Base-by-base conservation (phyloP, 2,329 filamentous ascomycete species). In the Ascosphaera apis region DNA sequence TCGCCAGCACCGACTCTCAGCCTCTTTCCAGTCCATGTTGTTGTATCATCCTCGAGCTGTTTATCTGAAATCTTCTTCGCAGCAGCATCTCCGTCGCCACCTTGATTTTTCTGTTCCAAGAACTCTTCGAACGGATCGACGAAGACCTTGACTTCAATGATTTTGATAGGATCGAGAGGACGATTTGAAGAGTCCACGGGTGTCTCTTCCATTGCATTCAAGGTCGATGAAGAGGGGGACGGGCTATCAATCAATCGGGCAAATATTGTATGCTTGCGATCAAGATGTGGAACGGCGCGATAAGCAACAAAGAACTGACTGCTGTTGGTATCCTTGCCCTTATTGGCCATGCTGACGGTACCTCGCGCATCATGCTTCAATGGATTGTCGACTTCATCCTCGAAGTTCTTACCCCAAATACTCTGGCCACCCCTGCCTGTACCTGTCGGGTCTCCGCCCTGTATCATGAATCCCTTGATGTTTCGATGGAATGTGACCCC, bases 251-350 rank as follows among this genome's bases (percentile, higher is more conserved):
- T 76, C 0, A 95, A 72, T 27, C 73, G 72, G 2, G 76, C 88
- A 48, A 98, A 98, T 30, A 98, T 79, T n/a, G 88, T 95, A 56
- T 98, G 88, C 51, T 98, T 98, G 40, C 76, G 69, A 54, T 98
- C 82, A 1, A 98, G 67, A 57, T 98, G 88, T 42, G 77, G 74
- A 0, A 76, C 71, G 1, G 78, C 65, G 35, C 81, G 75, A 54
- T 98, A 98, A 0, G 77, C 80, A 50, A 98, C 78, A 62, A 95
- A 98, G 55, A 76, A 98, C 55, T 98, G 88, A 45, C 72, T 81
- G 6, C 80, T 88, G 56, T 98, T 98, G 15, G 86, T 95, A 50
- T 93, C 86, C 51, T 93, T 93, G 39, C 88, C 88, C 53, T 98
- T 98, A 56, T 98, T 98, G 30, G 88, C 88, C 88, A 98, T 98